phyloP scores from a whole-genome alignment of 106 monocot species.

The Gastrodia elata region DNA sequence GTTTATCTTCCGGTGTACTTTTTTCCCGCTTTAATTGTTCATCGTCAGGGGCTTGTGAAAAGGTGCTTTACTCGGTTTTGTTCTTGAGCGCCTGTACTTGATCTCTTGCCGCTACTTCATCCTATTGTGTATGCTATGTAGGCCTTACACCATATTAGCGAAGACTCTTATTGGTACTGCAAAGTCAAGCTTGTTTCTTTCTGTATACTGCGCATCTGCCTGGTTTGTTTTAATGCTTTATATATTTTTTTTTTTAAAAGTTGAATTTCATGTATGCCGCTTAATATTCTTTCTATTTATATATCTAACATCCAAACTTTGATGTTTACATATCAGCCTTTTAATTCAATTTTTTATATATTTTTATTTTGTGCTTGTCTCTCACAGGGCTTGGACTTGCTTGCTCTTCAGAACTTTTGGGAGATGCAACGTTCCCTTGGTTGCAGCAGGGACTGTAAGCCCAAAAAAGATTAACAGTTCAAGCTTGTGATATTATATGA shows the following conservation, averaged over 20 bases:
- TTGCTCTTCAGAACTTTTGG: slow-evolving; percentile 65
- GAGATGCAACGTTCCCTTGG: slow-evolving; percentile 72
- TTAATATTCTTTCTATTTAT: background rate
- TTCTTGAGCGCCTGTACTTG: background rate
- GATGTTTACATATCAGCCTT: too few relatives aligned
- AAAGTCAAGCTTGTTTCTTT: slow-evolving; percentile 95
- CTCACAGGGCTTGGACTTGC: slow-evolving; percentile 84
- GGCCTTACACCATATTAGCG: slow-evolving; percentile 73
- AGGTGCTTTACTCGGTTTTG: slow-evolving; percentile 31
- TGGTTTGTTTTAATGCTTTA: slow-evolving; percentile 52
- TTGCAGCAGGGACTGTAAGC: slow-evolving; percentile 74
- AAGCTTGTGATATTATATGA: background rate
- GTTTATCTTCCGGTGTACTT: slow-evolving; percentile 96
- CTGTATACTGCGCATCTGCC: slow-evolving; percentile 80
- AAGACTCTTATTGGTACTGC: slow-evolving; percentile 82
- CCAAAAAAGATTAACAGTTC: too few relatives aligned
- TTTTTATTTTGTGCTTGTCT: background rate
- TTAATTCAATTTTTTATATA: too few relatives aligned
- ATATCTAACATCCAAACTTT: too few relatives aligned
- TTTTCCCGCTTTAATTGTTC: slow-evolving; percentile 88
- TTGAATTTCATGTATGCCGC: background rate
- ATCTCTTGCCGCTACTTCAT: background rate
- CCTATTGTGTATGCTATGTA: slow-evolving; percentile 15
- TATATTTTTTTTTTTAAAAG: background rate
- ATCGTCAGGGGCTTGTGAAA: slow-evolving; percentile 72